Percentiles rank a stretch among this genome's conserved stretches.
Conservation (phyloP, 2,329 filamentous ascomycete species). For the Emergomyces orientalis region DNA sequence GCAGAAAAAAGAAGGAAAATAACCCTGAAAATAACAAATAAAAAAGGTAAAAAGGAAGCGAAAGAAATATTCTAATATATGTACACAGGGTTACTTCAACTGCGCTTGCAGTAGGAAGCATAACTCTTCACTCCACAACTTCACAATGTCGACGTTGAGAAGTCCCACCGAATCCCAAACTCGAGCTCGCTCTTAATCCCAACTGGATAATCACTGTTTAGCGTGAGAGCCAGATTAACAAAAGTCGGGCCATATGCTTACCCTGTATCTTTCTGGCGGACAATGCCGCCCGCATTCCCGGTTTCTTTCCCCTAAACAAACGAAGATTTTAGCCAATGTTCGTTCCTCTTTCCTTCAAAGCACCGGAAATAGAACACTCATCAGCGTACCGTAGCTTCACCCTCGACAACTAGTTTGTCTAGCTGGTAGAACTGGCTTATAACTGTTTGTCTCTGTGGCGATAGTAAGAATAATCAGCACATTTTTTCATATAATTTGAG, state of each 20-base stretch:
- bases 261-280: constrained; percentile 68
- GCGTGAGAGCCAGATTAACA: neutral
- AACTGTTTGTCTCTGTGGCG: constrained; percentile 74
- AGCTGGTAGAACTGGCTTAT: constrained; percentile 92
- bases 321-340: constrained; percentile 6
- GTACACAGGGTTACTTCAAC: constrained; percentile 1
- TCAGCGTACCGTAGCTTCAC: constrained; percentile 60
- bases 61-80: constrained; percentile 3
- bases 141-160: neutral
- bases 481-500: neutral
- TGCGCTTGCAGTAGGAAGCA: neutral
- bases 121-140: neutral
- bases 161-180: neutral
- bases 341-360: neutral
- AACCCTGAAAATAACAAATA: neutral
- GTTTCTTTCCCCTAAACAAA: constrained; percentile 56
- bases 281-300: constrained; percentile 53
- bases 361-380: neutral
- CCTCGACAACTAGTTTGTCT: constrained; percentile 85
- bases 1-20: too few relatives aligned
- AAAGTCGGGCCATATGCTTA: constrained; percentile 34
- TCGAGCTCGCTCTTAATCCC: constrained; percentile 2
- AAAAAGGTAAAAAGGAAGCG: neutral
- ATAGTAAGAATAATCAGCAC: constrained; percentile 8
- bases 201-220: neutral